Percentiles rank a stretch among this genome's conserved stretches.
These are phyloP conservation scores for Ricinus communis DNA, from an alignment of 345 rosid genomes.

Conservation along the genomic window DNA sequence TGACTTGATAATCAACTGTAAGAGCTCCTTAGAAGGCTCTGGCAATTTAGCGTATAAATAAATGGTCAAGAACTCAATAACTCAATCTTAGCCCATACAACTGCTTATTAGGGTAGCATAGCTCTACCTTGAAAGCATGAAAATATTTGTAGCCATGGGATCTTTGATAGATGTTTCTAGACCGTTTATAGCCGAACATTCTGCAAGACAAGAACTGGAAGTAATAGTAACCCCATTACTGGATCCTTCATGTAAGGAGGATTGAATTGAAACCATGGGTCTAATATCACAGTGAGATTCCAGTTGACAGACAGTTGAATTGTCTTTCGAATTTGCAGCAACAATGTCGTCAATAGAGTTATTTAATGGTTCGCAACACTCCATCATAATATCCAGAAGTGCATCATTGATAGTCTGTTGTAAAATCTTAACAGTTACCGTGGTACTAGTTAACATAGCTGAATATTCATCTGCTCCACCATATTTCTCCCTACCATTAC, in stretches of 20 bases:
- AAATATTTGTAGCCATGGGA: neutral
- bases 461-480: neutral
- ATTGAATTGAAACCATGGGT: neutral
- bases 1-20: conserved; percentile 11
- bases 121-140: conserved; percentile 5
- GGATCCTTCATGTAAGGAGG: neutral
- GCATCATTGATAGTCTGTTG: conserved; percentile 4
- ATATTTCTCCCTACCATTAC: neutral
- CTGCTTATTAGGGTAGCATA: neutral
- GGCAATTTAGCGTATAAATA: conserved; percentile 15
- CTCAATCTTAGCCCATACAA: neutral
- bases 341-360: neutral
- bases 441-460: neutral
- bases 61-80: neutral
- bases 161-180: neutral
- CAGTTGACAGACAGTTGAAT: neutral
- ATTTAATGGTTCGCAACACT: conserved; percentile 15
- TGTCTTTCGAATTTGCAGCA: conserved; percentile 7
- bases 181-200: neutral
- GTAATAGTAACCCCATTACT: neutral
- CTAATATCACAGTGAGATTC: neutral
- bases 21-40: conserved; percentile 19
- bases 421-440: neutral
- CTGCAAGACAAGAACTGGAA: neutral
- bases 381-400: conserved; percentile 17